phyloP scores from a whole-genome alignment of 169 alveolate species.

The Cryptosporidium ubiquitum region DNA sequence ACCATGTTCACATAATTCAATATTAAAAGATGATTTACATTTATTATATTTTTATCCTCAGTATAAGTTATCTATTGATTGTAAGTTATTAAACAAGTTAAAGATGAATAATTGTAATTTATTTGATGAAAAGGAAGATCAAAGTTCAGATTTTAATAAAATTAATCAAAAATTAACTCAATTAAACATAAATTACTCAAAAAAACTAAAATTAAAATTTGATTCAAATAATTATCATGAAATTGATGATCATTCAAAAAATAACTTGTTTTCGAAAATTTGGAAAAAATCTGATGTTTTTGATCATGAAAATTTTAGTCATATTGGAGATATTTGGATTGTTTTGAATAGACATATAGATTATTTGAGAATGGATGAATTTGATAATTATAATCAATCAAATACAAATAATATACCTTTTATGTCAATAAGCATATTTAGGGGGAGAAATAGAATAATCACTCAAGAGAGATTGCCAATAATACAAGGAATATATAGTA shows the following conservation, averaged over 20 bases:
- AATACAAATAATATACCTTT: slow-evolving; percentile 7
- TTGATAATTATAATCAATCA: background rate
- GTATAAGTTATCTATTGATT: slow-evolving; percentile 23
- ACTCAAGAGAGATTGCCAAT: slow-evolving; percentile 48
- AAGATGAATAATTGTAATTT: background rate
- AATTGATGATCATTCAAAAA: background rate
- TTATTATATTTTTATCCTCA: slow-evolving; percentile 87
- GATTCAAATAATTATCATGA: background rate
- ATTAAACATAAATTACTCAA: background rate
- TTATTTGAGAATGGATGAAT: background rate
- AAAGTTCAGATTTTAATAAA: background rate
- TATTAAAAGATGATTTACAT: slow-evolving; percentile 85
- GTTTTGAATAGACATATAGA: slow-evolving; percentile 60
- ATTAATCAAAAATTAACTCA: background rate
- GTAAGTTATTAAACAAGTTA: background rate
- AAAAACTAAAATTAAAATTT: background rate
- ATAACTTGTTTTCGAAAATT: background rate
- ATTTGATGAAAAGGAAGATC: background rate
- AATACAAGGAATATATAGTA: slow-evolving; percentile 55
- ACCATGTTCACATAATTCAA: slow-evolving; percentile 77
- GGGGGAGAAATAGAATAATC: slow-evolving; percentile 30
- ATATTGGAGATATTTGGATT: slow-evolving; percentile 58
- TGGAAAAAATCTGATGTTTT: slow-evolving; percentile 3
- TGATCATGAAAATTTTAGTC: background rate
- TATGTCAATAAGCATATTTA: slow-evolving; percentile 50